Evolutionary conservation across 768 basidiomycete species (phyloP).

Genomic region (Lactarius quietus): DNA sequence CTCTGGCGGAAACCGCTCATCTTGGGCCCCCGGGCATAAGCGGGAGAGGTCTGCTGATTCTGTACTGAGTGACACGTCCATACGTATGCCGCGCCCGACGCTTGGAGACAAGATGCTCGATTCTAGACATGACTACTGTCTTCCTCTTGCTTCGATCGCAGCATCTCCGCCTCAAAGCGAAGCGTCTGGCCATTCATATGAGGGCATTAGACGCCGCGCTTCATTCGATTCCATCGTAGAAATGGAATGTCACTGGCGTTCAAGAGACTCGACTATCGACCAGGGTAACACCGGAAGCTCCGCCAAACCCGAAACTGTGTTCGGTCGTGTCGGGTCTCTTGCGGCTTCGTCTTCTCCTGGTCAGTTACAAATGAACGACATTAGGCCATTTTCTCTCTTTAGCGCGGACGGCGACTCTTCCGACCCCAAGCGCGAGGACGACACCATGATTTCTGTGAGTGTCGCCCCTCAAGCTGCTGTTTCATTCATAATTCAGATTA

Average conservation of each 20-base stretch:
- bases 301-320: slow-evolving; percentile 56
- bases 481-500: slow-evolving; percentile 16
- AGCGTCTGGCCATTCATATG: slow-evolving; percentile 25
- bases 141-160: slow-evolving; percentile 59
- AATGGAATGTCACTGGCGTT: slow-evolving; percentile 35
- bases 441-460: slow-evolving; percentile 78
- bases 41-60: slow-evolving; percentile 63
- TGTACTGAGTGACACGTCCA: slow-evolving; percentile 58
- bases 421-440: slow-evolving; percentile 61
- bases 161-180: slow-evolving; percentile 57
- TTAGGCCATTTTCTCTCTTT: slow-evolving; percentile 61
- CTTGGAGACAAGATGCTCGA: slow-evolving; percentile 89
- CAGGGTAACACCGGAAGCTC: slow-evolving; percentile 53
- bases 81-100: slow-evolving; percentile 63
- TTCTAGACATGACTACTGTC: slow-evolving; percentile 46
- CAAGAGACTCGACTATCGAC: slow-evolving; percentile 42
- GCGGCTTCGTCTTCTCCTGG: slow-evolving; percentile 28
- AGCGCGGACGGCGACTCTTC: slow-evolving; percentile 45
- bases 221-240: slow-evolving; percentile 70
- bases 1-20: slow-evolving; percentile 51
- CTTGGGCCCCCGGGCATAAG: slow-evolving; percentile 54
- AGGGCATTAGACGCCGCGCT: slow-evolving; percentile 35
- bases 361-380: slow-evolving; percentile 46
- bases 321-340: slow-evolving; percentile 47
- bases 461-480: neutral